Conservation (phyloP, 2,329 filamentous ascomycete genomes). For the Podosphaera aphanis region DNA sequence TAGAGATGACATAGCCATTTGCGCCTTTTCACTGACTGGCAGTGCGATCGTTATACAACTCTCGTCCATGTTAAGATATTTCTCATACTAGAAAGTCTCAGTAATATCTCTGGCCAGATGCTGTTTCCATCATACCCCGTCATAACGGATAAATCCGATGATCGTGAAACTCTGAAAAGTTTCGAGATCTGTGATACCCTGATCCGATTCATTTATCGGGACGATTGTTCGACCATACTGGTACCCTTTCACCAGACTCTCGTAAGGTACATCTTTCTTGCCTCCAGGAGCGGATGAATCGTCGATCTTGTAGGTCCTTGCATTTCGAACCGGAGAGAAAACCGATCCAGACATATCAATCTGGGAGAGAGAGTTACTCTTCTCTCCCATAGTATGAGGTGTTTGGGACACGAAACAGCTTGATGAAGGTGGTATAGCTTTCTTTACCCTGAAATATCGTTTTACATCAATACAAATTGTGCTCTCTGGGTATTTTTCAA, state of each 20-base stretch:
- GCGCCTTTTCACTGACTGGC: constrained; percentile 57
- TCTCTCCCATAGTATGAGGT: constrained; percentile 18
- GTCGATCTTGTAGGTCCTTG: constrained; percentile 60
- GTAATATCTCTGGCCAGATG: constrained; percentile 2
- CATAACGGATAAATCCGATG: constrained; percentile 58
- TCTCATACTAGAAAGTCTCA: constrained; percentile 37
- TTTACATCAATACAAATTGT: constrained; percentile 70
- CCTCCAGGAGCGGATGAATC: constrained; percentile 53
- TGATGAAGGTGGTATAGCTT: constrained; percentile 49
- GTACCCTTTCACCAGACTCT: constrained; percentile 78
- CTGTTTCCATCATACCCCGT: constrained; percentile 28
- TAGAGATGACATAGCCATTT: constrained; percentile 67
- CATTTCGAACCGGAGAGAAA: constrained; percentile 49
- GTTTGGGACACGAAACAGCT: constrained; percentile 44
- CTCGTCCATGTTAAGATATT: constrained; percentile 67
- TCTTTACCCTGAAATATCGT: constrained; percentile 68
- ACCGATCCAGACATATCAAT: constrained; percentile 16
- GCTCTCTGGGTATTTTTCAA: constrained; percentile 39
- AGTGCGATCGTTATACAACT: constrained; percentile 55
- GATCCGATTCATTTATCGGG: constrained; percentile 65
- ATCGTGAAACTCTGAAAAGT: constrained; percentile 55
- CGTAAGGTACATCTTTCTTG: constrained; percentile 59
- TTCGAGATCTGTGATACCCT: constrained; percentile 71
- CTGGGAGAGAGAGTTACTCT: constrained; percentile 20
- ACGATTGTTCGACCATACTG: constrained; percentile 85